These are phyloP conservation scores for Lumnitzera racemosa DNA, from an alignment of 345 rosid species.

Conservation along the genomic window DNA sequence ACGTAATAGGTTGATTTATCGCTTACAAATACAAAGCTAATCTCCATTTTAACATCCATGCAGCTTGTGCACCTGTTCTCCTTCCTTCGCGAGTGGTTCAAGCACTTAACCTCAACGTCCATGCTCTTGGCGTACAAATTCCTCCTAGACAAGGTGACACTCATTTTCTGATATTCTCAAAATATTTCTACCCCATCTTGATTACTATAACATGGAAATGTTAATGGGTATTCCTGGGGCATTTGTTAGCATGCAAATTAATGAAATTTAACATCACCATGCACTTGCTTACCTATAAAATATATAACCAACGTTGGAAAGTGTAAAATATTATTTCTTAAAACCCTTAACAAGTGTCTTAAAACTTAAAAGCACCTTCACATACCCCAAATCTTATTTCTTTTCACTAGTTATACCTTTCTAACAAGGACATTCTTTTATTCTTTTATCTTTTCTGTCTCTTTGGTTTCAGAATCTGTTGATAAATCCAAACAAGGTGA, in stretches of 20 bases:
- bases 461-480: conserved; percentile 8
- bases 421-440: background rate
- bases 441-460: background rate
- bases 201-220: too few relatives aligned
- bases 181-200: too few relatives aligned
- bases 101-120: conserved; percentile 47
- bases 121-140: conserved; percentile 29
- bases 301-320: too few relatives aligned
- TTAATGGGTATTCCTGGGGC: too few relatives aligned
- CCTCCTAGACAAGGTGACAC: conserved; percentile 30
- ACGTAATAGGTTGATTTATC: background rate
- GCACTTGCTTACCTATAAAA: too few relatives aligned
- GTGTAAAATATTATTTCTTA: too few relatives aligned
- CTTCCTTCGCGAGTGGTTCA: conserved; percentile 51
- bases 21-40: background rate
- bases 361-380: too few relatives aligned
- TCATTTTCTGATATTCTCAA: background rate
- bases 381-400: too few relatives aligned
- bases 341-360: too few relatives aligned
- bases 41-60: background rate
- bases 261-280: too few relatives aligned
- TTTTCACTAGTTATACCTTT: too few relatives aligned
- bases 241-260: too few relatives aligned
- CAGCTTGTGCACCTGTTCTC: conserved; percentile 54
- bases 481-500: conserved; percentile 16